Conservation (phyloP, 805 yeast genomes). For the Candida anglica region DNA sequence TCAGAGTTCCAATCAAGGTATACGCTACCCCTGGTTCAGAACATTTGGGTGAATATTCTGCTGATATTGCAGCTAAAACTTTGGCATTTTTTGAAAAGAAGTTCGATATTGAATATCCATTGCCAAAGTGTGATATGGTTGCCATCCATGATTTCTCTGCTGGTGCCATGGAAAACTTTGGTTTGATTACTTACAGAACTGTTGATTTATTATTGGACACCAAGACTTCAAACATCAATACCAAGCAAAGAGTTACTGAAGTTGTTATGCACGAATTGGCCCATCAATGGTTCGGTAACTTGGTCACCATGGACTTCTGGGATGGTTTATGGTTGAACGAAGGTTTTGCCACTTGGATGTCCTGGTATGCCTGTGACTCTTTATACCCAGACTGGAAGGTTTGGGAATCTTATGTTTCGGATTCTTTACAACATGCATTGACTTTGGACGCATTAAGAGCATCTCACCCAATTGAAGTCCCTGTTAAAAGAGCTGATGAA, state of each 20-base stretch:
- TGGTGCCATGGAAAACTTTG: constrained; percentile 90
- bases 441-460: constrained; percentile 74
- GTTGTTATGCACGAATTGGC: constrained; percentile 88
- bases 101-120: constrained; percentile 71
- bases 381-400: constrained; percentile 84
- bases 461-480: constrained; percentile 84
- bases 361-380: constrained; percentile 77
- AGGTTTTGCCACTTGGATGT: constrained; percentile 90
- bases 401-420: constrained; percentile 79
- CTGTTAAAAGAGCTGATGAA: constrained; percentile 72
- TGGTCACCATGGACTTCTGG: constrained; percentile 93
- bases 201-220: constrained; percentile 73
- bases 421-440: constrained; percentile 71
- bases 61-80: constrained; percentile 71
- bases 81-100: constrained; percentile 68
- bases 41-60: constrained; percentile 66
- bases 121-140: constrained; percentile 79
- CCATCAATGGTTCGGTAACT: constrained; percentile 89
- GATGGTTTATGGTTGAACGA: constrained; percentile 86
- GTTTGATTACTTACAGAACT: constrained; percentile 74
- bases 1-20: constrained; percentile 73
- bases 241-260: constrained; percentile 75
- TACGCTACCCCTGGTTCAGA: constrained; percentile 78
- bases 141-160: constrained; percentile 82
- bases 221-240: constrained; percentile 56